These are phyloP conservation scores for Capsicum baccatum DNA, from an alignment of 257 asterid genomes.

Conservation along the genomic window DNA sequence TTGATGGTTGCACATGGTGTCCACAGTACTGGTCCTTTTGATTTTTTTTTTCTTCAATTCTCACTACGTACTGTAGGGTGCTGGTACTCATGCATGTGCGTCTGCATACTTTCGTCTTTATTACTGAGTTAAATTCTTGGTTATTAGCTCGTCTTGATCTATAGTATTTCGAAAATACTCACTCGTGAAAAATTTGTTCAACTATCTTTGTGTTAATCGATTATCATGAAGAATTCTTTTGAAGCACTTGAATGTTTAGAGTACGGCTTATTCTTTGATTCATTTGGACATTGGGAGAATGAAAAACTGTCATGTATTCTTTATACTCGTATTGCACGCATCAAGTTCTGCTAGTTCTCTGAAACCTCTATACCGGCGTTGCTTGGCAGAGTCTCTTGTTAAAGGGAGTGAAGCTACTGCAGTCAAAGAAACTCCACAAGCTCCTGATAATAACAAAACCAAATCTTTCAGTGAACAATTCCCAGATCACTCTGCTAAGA, in stretches of 20 bases:
- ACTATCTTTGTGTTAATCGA: background rate
- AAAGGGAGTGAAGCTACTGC: conserved; percentile 31
- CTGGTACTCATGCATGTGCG: background rate
- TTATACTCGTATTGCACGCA: background rate
- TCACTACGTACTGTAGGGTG: background rate
- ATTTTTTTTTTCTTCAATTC: background rate
- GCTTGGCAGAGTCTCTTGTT: conserved; percentile 31
- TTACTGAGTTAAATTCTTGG: background rate
- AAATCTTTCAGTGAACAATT: background rate
- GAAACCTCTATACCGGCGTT: background rate
- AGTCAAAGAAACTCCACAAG: conserved; percentile 15
- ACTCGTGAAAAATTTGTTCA: background rate
- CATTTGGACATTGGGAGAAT: background rate
- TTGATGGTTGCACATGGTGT: background rate
- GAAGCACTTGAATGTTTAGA: background rate
- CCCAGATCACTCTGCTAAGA: conserved; percentile 35
- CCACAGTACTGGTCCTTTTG: background rate
- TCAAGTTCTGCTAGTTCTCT: background rate
- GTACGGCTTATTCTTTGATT: background rate
- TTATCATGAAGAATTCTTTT: background rate
- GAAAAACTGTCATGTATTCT: background rate
- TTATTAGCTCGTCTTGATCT: background rate
- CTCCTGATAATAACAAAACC: conserved; percentile 26
- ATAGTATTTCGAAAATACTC: background rate
- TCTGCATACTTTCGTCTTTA: background rate